Base-by-base conservation (phyloP, 208 protist species). In the Leishmania tarentolae region DNA sequence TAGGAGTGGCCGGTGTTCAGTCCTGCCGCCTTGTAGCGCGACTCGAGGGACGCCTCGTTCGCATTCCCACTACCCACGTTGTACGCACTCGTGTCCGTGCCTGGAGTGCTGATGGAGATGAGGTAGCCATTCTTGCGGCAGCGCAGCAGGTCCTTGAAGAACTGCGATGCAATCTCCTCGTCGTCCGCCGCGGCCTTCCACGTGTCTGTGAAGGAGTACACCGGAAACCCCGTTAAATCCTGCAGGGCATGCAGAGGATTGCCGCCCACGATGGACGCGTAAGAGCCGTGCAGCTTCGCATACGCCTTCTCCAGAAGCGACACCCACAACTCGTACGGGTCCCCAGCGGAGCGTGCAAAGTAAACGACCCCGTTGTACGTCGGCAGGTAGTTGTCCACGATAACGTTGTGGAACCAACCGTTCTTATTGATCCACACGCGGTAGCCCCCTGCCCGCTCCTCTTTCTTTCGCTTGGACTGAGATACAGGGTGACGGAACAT, bases 261-360 rank as follows among this genome's bases (percentile, higher is more conserved):
- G 66, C 90, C 93, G 44, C 82, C 87, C n/a, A 78, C 80, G 69
- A 96, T 91, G 35, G 81, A 77, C 15, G 88, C 85, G 76, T 94
- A 96, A 11, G 88, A 92, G 56, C 94, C 94, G 75, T 92, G 76
- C 24, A 92, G n/a, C 83, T 97, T 97, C n/a, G 92, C 92, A 84
- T 97, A 96, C 35, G 91, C 93, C 87, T 97, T 97, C 83, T 97
- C 88, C 40, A 95, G 77, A 42, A 97, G 78, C 15, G 89, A 86
- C 40, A 92, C 85, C 94, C 94, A 97, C 75, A 95, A 71, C 77
- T 94, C 87, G 50, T 85, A 81, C 35, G 86, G 88, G 72, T 93
- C 87, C 3, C 79, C 66, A 2, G 68, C 42, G 74, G 83, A 87
- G 35, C 84, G 79, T 31, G 80, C 87, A 83, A 89, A 92, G 75